Evolutionary conservation across 2,329 filamentous ascomycete genomes (phyloP).

Genomic region (Ophiobolus disseminans): DNA sequence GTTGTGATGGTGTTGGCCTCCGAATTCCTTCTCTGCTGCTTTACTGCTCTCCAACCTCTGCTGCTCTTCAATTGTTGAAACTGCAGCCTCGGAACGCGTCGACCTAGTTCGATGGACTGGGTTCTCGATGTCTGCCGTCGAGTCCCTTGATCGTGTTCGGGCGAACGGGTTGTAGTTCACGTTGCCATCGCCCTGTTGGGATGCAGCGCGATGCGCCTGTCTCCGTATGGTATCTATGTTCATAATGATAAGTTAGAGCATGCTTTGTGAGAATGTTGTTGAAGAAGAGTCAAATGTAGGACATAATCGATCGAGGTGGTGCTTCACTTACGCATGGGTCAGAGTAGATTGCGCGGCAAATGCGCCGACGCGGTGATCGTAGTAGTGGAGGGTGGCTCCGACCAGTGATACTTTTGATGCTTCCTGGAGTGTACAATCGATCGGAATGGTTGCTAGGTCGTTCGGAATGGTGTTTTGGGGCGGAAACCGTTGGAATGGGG

Average conservation of each 20-base stretch:
- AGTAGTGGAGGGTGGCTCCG: not conserved
- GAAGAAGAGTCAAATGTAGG: not conserved
- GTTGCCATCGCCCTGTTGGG: constrained; percentile 29
- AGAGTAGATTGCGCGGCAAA: constrained; percentile 19
- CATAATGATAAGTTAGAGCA: constrained; percentile 17
- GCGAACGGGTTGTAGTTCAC: constrained; percentile 47
- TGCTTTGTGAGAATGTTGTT: constrained; percentile 6
- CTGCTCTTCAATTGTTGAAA: constrained; percentile 34
- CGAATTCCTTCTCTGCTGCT: constrained; percentile 38
- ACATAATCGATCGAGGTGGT: constrained; percentile 7
- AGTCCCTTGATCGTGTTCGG: constrained; percentile 32
- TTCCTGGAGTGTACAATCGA: too few relatives aligned
- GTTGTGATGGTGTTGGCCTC: constrained; percentile 33
- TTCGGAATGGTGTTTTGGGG: constrained; percentile 16
- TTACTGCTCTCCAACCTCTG: constrained; percentile 31
- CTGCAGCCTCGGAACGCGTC: constrained; percentile 25
- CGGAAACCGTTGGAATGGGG: constrained; percentile 14
- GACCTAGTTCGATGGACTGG: constrained; percentile 30
- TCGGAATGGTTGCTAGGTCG: constrained; percentile 4
- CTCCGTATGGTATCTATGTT: constrained; percentile 44
- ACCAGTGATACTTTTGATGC: too few relatives aligned
- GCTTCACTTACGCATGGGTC: constrained; percentile 36
- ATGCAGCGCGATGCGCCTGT: constrained; percentile 47
- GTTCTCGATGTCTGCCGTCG: constrained; percentile 39
- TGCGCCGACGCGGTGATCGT: constrained; percentile 21